Percentiles rank a stretch among this genome's conserved stretches.
phyloP scores from a whole-genome alignment of 352 stramenopile species.

The Globisporangium alternatum region DNA sequence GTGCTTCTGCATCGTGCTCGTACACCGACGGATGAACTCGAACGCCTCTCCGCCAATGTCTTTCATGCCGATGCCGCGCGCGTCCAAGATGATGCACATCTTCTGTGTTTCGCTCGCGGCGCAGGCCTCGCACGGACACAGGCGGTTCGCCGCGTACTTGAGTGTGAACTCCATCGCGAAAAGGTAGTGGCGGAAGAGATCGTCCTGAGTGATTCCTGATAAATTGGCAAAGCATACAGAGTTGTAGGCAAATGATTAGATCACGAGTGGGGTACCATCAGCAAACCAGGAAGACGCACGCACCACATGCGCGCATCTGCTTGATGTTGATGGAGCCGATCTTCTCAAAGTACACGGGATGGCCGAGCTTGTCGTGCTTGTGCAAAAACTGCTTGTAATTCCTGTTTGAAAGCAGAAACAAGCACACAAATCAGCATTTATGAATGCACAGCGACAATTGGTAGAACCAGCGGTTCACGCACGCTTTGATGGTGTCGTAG shows the following conservation, averaged over 20 bases:
- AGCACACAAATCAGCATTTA: conserved; percentile 2
- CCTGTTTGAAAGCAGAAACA: conserved; percentile 26
- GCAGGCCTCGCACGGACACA: conserved; percentile 57
- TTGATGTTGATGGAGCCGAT: conserved; percentile 81
- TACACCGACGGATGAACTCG: conserved; percentile 82
- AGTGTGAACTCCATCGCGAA: conserved; percentile 84
- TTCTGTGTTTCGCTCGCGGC: conserved; percentile 67
- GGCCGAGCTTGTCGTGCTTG: conserved; percentile 76
- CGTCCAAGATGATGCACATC: conserved; percentile 73
- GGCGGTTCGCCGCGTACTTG: conserved; percentile 62
- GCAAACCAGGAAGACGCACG: not conserved
- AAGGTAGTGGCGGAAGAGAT: conserved; percentile 80
- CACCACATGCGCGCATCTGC: conserved; percentile 61
- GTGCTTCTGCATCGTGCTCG: conserved; percentile 82
- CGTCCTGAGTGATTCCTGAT: conserved; percentile 50
- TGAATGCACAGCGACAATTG: not conserved
- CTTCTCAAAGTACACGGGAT: conserved; percentile 83
- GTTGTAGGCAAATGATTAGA: too few species aligned
- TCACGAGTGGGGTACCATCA: too few species aligned
- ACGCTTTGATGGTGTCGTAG: conserved; percentile 73
- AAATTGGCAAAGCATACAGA: not conserved
- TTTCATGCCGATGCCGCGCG: conserved; percentile 66
- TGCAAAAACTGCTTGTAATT: conserved; percentile 78
- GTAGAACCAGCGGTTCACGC: conserved; percentile 11
- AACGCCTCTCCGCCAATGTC: conserved; percentile 74